These are phyloP conservation scores for Aspergillus nidulans DNA, from an alignment of 495 filamentous ascomycete genomes.

Conservation along the genomic window DNA sequence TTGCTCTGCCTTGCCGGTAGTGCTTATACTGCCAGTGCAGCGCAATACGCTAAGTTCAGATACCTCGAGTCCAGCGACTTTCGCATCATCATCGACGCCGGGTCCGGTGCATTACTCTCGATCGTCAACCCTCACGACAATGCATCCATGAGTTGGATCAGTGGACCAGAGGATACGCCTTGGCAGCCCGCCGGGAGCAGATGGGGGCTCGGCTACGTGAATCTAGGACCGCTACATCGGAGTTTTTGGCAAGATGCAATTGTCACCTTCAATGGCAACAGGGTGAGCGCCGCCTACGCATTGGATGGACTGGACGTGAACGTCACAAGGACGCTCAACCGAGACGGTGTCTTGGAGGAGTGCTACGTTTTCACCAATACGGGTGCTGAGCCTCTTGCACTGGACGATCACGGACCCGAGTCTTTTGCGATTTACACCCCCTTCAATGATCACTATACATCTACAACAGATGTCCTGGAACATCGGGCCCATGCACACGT, in stretches of 20 bases:
- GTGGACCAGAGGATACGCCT: neutral
- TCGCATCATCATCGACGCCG: neutral
- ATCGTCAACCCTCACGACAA: neutral
- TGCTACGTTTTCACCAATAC: neutral
- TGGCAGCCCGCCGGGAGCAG: neutral
- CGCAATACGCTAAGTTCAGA: no score
- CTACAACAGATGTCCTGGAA: neutral
- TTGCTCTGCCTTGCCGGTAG: no score
- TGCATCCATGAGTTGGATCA: neutral
- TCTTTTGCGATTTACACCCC: neutral
- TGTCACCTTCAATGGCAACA: no score
- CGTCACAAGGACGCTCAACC: neutral
- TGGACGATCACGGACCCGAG: neutral
- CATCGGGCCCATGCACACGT: neutral
- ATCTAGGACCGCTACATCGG: neutral
- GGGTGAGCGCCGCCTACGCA: no score
- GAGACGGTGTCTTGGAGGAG: neutral
- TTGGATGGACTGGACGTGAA: neutral
- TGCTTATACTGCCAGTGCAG: no score
- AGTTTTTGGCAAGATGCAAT: neutral
- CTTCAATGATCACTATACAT: neutral
- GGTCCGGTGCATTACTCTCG: neutral
- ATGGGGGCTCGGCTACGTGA: neutral
- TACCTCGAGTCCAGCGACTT: no score
- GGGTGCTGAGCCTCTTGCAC: neutral